Percentiles rank a stretch among this genome's conserved stretches.
phyloP scores from a whole-genome alignment of 2,329 filamentous ascomycete genomes.

The Sporothrix dimorphospora region DNA sequence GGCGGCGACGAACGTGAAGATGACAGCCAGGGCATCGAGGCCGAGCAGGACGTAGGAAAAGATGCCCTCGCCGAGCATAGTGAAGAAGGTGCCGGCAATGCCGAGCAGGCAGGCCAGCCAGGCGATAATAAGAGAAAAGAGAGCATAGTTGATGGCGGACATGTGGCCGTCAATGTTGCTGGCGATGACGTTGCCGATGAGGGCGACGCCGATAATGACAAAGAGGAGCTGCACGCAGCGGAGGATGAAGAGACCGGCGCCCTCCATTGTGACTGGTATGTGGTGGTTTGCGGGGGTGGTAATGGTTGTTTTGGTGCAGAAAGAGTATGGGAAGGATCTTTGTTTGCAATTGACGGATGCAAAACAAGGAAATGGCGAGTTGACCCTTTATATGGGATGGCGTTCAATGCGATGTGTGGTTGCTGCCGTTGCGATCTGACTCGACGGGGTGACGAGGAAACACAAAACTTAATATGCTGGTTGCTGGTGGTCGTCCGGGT shows the following conservation, averaged over 20 bases:
- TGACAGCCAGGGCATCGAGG: slow-evolving; percentile 60
- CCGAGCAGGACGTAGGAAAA: slow-evolving; percentile 57
- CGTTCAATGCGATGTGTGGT: neutral
- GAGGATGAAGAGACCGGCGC: slow-evolving; percentile 50
- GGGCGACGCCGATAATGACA: slow-evolving; percentile 56
- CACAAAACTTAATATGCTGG: slow-evolving; percentile 24
- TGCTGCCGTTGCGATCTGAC: slow-evolving; percentile 13
- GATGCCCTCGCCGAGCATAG: slow-evolving; percentile 45
- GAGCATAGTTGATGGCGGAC: slow-evolving; percentile 63
- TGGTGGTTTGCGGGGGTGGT: slow-evolving; percentile 2
- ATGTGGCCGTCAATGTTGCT: slow-evolving; percentile 49
- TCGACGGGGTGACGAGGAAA: slow-evolving; percentile 30
- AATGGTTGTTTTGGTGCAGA: neutral
- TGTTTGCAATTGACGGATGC: neutral
- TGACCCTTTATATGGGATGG: neutral
- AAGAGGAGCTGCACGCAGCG: slow-evolving; percentile 56
- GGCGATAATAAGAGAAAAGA: slow-evolving; percentile 69
- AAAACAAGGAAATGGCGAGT: neutral
- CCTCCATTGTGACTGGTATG: slow-evolving; percentile 39
- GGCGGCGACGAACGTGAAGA: slow-evolving; percentile 72
- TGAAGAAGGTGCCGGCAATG: slow-evolving; percentile 58
- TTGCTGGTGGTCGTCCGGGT: slow-evolving; percentile 21
- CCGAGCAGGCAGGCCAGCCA: slow-evolving; percentile 69
- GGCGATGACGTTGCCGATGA: slow-evolving; percentile 63
- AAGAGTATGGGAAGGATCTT: too few species aligned